These are phyloP conservation scores for Suaeda aralocaspica DNA, from an alignment of 148 eudicot genomes.

Conservation along the genomic window DNA sequence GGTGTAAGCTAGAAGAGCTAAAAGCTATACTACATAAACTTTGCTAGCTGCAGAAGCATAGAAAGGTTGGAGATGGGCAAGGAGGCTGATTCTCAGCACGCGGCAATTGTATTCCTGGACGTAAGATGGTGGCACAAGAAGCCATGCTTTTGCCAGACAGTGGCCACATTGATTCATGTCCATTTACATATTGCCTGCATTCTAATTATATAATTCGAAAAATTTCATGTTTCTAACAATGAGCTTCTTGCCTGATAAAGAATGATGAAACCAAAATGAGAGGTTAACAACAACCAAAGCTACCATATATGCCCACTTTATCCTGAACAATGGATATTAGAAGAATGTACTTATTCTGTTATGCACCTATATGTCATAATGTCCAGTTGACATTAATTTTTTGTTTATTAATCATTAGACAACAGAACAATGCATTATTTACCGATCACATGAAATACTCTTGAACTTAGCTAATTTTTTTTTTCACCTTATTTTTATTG, in stretches of 20 bases:
- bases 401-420: too few species aligned
- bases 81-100: conserved; percentile 60
- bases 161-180: conserved; percentile 64
- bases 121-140: conserved; percentile 48
- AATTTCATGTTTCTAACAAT: too few species aligned
- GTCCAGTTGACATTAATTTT: too few species aligned
- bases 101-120: conserved; percentile 46
- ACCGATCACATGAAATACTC: too few species aligned
- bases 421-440: too few species aligned
- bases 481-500: too few species aligned
- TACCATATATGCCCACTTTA: too few species aligned
- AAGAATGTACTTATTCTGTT: too few species aligned
- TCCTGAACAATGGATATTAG: too few species aligned
- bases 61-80: conserved; percentile 34
- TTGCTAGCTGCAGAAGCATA: background rate
- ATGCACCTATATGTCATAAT: too few species aligned
- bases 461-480: too few species aligned
- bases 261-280: background rate
- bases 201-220: conserved; percentile 58
- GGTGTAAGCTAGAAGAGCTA: conserved; percentile 23
- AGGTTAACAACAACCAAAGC: too few species aligned
- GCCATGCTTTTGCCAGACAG: conserved; percentile 44
- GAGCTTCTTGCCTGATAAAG: conserved; percentile 48
- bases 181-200: conserved; percentile 47
- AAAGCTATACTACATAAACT: background rate